Conservation (phyloP, 2,329 filamentous ascomycete species). For the Colletotrichum tofieldiae region DNA sequence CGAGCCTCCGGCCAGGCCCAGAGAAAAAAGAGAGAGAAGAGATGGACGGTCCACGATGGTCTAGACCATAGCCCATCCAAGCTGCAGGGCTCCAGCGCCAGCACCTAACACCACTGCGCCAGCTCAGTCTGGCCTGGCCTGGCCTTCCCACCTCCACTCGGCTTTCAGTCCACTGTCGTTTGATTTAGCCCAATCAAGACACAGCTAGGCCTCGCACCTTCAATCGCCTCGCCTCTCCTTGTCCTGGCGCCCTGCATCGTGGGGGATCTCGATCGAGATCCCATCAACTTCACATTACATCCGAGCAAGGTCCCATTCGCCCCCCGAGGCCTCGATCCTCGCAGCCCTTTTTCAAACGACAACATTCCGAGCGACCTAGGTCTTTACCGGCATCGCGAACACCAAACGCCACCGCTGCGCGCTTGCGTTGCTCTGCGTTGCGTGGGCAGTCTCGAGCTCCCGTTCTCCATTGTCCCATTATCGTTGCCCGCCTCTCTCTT, state of each 20-base stretch:
- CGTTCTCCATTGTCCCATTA: neutral
- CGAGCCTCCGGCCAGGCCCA: conserved; percentile 5
- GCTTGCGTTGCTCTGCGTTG: conserved; percentile 29
- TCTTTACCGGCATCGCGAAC: conserved; percentile 8
- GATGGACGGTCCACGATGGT: conserved; percentile 13
- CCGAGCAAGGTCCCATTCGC: conserved; percentile 10
- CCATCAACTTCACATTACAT: conserved; percentile 25
- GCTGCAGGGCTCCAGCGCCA: conserved; percentile 6
- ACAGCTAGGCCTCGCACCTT: neutral
- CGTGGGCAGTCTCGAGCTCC: conserved; percentile 22
- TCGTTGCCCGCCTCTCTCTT: neutral
- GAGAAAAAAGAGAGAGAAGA: neutral
- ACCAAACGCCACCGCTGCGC: conserved; percentile 13
- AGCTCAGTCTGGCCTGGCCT: neutral
- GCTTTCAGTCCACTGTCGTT: neutral
- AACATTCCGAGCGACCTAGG: neutral
- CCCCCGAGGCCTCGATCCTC: conserved; percentile 10
- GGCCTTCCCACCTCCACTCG: neutral
- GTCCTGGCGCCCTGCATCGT: conserved; percentile 34
- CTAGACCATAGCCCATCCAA: conserved; percentile 19
- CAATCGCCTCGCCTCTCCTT: conserved; percentile 11
- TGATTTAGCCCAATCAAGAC: conserved; percentile 10
- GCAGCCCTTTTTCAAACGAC: neutral
- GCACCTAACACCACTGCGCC: neutral
- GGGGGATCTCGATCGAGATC: conserved; percentile 38